Evolutionary conservation across 202 grass and related monocot genomes (phyloP), one percentile per base, ranked within the genome.

Genomic region (Setaria italica): DNA sequence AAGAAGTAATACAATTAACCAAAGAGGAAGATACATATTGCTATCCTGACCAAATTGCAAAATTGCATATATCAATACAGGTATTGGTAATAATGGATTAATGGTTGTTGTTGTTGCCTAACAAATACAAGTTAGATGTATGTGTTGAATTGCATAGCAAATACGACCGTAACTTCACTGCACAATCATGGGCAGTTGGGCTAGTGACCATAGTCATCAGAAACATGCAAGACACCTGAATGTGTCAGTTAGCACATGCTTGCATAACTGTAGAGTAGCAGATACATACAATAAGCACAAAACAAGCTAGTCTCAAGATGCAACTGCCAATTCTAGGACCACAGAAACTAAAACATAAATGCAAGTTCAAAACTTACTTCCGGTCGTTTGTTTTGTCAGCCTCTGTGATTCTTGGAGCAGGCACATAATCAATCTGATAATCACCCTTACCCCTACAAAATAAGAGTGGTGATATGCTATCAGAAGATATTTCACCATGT

Each of bases 361-460:
- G 48, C 53, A 47, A 47, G 21, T 49, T 73, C 25, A 56, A 85
- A 68, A 45, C 90, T 90, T 79, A 99, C 97, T 92, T 99, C 62
- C 33, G 67, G 39, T 99, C 97, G 62, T 99, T 91, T 85, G 80
- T 85, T 86, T 97, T 99, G 77, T 99, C 97, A 85, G 97, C 97
- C 88, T 99, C 97, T 58, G 97, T 99, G 67, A 92, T 94, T 85
- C 97, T 91, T 87, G 97, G 82, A 83, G 92, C 97, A 87, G 97
- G 97, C 45, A 91, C 88, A 80, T 92, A 99, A 84, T 99, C 97
- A 85, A 96, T 92, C 20, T 99, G 88, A 77, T 94, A 96, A 57
- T 94, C 88, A 83, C 94, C 92, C 91, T 99, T 96, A 69, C 84
- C 94, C 88, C 97, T 99, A 66, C 43, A 85, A 73, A 48, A 77